Conservation (phyloP, 441 rosid genomes). For the Bocquillonia castaneifolia region DNA sequence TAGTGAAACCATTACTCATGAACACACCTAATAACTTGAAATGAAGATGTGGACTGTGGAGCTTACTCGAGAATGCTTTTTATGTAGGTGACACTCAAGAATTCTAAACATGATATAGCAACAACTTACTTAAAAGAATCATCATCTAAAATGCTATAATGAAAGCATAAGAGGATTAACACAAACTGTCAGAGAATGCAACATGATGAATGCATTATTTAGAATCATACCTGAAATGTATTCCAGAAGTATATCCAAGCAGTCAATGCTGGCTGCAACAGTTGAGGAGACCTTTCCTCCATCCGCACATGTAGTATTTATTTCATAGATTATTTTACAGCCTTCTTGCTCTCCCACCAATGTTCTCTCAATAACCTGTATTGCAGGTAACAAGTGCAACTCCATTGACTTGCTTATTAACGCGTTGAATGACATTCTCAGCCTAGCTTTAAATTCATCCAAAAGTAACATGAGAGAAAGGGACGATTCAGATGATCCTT, state of each 20-base stretch:
- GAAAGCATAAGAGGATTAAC: not conserved
- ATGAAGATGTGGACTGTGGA: not conserved
- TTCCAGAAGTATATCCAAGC: constrained; percentile 81
- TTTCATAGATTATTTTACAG: constrained; percentile 37
- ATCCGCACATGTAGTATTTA: constrained; percentile 50
- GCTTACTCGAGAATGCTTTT: no score
- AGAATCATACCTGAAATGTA: constrained; percentile 59
- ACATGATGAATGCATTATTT: constrained; percentile 8
- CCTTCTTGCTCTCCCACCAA: constrained; percentile 63
- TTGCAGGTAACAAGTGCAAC: constrained; percentile 57
- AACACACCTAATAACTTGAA: not conserved
- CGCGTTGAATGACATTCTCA: constrained; percentile 65
- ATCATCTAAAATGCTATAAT: not conserved
- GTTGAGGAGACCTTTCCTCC: constrained; percentile 63
- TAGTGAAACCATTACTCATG: not conserved
- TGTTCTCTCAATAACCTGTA: constrained; percentile 76
- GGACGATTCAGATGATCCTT: constrained; percentile 32
- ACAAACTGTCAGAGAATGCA: not conserved
- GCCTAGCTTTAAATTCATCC: constrained; percentile 60
- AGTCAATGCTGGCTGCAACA: constrained; percentile 84
- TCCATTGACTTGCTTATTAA: constrained; percentile 56
- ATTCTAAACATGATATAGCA: not conserved
- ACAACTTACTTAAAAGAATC: not conserved
- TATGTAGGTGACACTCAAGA: not conserved
- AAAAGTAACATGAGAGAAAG: constrained; percentile 35